Evolutionary conservation across 140 eudicot species (phyloP).

Genomic region (Flaveria floridana): DNA sequence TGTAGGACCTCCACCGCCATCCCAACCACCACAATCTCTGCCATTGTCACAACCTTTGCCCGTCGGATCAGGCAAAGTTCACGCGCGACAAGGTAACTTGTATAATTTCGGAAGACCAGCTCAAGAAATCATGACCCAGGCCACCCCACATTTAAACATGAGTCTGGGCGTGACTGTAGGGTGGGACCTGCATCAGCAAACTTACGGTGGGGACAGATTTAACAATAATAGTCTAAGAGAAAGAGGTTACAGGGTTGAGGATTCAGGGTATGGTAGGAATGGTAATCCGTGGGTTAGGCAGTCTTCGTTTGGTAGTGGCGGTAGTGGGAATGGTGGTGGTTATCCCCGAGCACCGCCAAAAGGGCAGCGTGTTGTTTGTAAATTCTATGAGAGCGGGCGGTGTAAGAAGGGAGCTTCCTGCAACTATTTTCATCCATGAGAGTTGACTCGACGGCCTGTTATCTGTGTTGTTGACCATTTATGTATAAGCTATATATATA

Average conservation of each 20-base stretch:
- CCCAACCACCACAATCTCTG: conserved; percentile 16
- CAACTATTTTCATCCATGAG: conserved; percentile 64
- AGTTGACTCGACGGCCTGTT: background rate
- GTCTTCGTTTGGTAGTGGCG: conserved; percentile 31
- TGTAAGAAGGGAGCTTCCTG: conserved; percentile 75
- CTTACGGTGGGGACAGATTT: conserved; percentile 43
- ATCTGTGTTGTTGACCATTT: conserved; percentile 33
- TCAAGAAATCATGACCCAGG: conserved; percentile 37
- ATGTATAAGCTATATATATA: conserved; percentile 34
- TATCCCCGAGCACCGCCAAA: conserved; percentile 50
- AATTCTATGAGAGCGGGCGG: conserved; percentile 62
- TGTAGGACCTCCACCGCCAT: conserved; percentile 20
- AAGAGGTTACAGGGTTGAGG: conserved; percentile 31
- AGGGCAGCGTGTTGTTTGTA: conserved; percentile 59
- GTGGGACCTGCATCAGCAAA: conserved; percentile 37
- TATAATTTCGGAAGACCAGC: conserved; percentile 34
- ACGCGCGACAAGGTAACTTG: conserved; percentile 17
- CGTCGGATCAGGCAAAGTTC: conserved; percentile 4
- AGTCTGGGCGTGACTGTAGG: conserved; percentile 16
- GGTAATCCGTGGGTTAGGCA: conserved; percentile 43
- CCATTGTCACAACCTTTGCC: conserved; percentile 6
- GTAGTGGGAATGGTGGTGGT: conserved; percentile 17
- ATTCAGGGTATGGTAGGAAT: conserved; percentile 42
- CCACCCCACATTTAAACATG: conserved; percentile 16
- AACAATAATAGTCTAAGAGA: conserved; percentile 36